Percentiles rank a stretch among this genome's conserved stretches.
These are phyloP conservation scores for Austropuccinia psidii DNA, from an alignment of 1,284 basidiomycete genomes.

Conservation along the genomic window DNA sequence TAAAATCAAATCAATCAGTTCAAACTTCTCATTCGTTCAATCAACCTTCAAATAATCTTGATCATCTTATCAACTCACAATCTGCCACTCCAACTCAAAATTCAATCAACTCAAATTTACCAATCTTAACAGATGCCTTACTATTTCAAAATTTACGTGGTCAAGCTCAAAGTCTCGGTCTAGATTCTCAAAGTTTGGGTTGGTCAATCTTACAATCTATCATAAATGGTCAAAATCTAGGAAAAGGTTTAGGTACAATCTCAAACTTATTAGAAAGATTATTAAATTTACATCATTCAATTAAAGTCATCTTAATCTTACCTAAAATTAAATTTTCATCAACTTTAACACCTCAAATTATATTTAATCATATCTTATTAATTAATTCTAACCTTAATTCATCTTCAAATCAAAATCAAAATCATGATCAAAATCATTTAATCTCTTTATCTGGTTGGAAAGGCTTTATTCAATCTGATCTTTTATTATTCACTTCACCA, in stretches of 20 bases:
- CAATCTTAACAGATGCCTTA: constrained; percentile 23
- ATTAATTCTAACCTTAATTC: too few relatives aligned
- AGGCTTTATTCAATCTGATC: constrained; percentile 29
- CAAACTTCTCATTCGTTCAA: too few relatives aligned
- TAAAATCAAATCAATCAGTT: too few relatives aligned
- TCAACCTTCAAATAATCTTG: too few relatives aligned
- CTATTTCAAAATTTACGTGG: constrained; percentile 25
- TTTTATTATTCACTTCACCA: not conserved
- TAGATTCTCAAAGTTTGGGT: constrained; percentile 13
- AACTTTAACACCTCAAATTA: not conserved
- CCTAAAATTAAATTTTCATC: not conserved
- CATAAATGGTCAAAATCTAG: not conserved
- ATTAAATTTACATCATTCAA: not conserved
- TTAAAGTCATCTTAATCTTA: not conserved
- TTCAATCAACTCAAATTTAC: not conserved
- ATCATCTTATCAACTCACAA: too few relatives aligned
- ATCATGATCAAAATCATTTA: not conserved
- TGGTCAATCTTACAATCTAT: constrained; percentile 21
- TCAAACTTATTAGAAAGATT: not conserved
- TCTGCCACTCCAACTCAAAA: too few relatives aligned
- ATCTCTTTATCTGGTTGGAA: constrained; percentile 17
- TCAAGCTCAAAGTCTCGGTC: constrained; percentile 14
- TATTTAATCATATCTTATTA: constrained; percentile 18
- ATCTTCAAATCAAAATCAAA: not conserved
- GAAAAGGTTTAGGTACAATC: not conserved